Evolutionary conservation across 1,284 basidiomycete genomes (phyloP), one percentile per base, ranked within the genome.

Genomic region (Puccinia novopanici): DNA sequence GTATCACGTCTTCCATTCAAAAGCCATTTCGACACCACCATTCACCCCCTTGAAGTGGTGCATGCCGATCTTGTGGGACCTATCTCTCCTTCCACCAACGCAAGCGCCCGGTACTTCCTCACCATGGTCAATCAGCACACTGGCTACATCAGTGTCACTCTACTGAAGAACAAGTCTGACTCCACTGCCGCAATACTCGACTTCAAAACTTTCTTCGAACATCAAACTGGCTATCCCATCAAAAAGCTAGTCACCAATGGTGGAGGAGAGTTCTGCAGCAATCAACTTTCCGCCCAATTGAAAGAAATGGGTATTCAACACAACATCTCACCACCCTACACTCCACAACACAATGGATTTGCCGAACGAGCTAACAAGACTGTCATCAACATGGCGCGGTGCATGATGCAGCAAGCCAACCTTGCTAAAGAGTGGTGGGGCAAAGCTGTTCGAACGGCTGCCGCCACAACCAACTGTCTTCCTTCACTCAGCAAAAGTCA

Each of bases 301-400:
- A 22, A 9, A 5, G 8, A 9, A 5, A 12, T 6, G 10, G 52
- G 52, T n/a, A 54, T 54, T 19, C 52, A 54, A 54, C 61, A 65
- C 40, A 42, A 15, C 40, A 42, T 65, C 13, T 17, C 40, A 5
- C 61, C 61, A n/a, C 61, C 68, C 22, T 71, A 48, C 45, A 71
- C 68, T 3, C 68, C 68, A 2, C 42, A 71, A 24, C 42, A 71
- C 40, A 71, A 71, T 30, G 68, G 68, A 15, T 40, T 71, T 0
- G 40, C 68, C 2, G 68, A 71, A 52, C 13, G 42, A n/a, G n/a
- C n/a, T n/a, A n/a, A n/a, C n/a, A n/a, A n/a, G n/a, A n/a, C n/a
- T n/a, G n/a, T n/a, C n/a, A n/a, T 52, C 40, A 48, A 71, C 22
- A 71, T 48, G 42, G 9, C 40, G 8, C n/a, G 68, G 9, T 45